These are phyloP conservation scores for Fusarium beomiforme DNA, from an alignment of 2,329 filamentous ascomycete species.

Conservation along the genomic window DNA sequence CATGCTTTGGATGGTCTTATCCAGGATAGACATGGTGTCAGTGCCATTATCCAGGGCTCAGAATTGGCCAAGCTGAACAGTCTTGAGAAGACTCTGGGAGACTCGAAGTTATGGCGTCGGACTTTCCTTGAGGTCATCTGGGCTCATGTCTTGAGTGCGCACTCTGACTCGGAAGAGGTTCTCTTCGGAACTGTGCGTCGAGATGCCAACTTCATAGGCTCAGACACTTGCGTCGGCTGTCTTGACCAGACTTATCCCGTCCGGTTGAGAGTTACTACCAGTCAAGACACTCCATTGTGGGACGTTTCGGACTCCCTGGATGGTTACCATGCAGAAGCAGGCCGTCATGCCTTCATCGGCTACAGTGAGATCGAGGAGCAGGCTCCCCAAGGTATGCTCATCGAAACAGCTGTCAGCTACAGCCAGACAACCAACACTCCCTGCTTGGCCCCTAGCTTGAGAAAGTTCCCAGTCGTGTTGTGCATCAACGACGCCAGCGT, in stretches of 20 bases:
- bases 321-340: background rate
- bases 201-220: conserved; percentile 2
- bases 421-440: conserved; percentile 11
- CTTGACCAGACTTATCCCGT: conserved; percentile 6
- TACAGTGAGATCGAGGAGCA: background rate
- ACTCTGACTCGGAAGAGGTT: background rate
- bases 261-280: background rate
- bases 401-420: conserved; percentile 12
- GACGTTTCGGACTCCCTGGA: background rate
- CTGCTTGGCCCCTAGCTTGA: background rate
- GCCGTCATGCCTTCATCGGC: conserved; percentile 1
- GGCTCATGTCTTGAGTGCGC: background rate
- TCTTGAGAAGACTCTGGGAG: background rate
- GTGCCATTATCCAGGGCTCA: background rate
- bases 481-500: conserved; percentile 1
- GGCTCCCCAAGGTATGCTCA: background rate
- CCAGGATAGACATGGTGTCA: conserved; percentile 5
- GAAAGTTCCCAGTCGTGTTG: conserved; percentile 1
- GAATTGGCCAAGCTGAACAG: background rate
- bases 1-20: background rate
- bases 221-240: conserved; percentile 3
- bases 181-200: conserved; percentile 1
- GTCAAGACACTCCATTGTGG: background rate
- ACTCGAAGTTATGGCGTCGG: background rate
- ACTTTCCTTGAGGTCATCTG: conserved; percentile 1